A percentile compares a stretch with the other conserved stretches of the same genome.
These are phyloP conservation scores for Chenopodium berlandieri DNA, from an alignment of 148 eudicot species.

Conservation along the genomic window DNA sequence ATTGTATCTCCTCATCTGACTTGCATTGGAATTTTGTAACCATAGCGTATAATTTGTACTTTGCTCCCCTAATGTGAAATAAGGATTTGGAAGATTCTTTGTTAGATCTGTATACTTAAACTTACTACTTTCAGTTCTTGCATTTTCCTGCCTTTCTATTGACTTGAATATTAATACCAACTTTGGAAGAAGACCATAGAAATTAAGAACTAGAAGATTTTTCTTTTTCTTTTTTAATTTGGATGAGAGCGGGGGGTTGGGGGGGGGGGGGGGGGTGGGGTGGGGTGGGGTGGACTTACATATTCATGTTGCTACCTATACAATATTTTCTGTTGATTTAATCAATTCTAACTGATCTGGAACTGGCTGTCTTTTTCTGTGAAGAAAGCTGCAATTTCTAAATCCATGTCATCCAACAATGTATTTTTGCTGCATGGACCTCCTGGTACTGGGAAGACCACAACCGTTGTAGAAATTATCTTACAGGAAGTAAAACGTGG, in stretches of 20 bases:
- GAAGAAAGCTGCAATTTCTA: constrained; percentile 87
- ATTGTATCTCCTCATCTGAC: neutral
- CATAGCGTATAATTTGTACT: neutral
- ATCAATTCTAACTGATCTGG: constrained; percentile 8
- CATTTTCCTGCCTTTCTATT: neutral
- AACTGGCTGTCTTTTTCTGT: constrained; percentile 11
- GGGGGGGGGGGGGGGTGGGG: too few relatives aligned
- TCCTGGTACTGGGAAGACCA: constrained; percentile 99
- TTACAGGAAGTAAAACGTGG: constrained; percentile 98
- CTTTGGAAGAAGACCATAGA: neutral
- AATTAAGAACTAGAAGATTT: neutral
- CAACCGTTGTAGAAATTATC: constrained; percentile 93
- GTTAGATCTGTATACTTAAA: neutral
- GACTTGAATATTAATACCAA: neutral
- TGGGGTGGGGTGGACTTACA: neutral
- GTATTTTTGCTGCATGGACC: constrained; percentile 94
- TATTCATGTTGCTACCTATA: neutral
- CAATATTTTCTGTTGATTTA: neutral
- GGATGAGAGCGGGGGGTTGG: too few relatives aligned
- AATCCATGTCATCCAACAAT: constrained; percentile 85
- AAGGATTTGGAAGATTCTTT: neutral
- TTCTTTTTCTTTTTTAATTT: too few relatives aligned
- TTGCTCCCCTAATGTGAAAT: neutral
- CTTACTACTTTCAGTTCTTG: constrained; percentile 6
- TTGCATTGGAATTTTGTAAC: neutral